Evolutionary conservation across 306 rosid species (phyloP).

Genomic region (Delonix regia): DNA sequence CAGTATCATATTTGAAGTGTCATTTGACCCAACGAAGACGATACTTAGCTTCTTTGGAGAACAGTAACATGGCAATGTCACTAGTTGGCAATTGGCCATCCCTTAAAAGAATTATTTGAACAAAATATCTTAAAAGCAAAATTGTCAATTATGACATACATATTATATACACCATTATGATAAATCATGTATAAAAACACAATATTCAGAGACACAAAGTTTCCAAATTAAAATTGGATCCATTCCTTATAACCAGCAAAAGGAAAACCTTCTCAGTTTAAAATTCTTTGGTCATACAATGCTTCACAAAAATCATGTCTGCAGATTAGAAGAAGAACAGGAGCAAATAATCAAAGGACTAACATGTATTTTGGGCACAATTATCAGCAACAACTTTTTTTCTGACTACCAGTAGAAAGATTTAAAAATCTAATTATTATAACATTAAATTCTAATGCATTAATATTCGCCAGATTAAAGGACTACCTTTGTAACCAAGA

Average conservation of each 20-base stretch:
- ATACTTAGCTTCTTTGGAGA: neutral
- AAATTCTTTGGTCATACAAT: neutral
- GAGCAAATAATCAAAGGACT: conserved; percentile 19
- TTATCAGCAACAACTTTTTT: conserved; percentile 16
- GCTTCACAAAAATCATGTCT: conserved; percentile 13
- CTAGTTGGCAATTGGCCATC: neutral
- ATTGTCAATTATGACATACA: neutral
- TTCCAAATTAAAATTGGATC: neutral
- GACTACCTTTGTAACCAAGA: conserved; percentile 83
- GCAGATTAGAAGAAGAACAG: neutral
- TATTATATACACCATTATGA: neutral
- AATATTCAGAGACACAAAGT: no score
- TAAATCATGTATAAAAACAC: neutral
- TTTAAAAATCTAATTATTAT: conserved; percentile 7
- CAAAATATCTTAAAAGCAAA: neutral
- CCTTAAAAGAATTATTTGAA: neutral
- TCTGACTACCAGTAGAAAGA: conserved; percentile 17
- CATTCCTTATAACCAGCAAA: neutral
- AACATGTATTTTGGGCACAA: neutral
- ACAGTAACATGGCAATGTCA: no score
- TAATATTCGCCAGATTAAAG: conserved; percentile 25
- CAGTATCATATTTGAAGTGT: neutral
- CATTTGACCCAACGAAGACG: neutral
- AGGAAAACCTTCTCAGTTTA: neutral
- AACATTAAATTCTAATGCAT: neutral